Conservation (phyloP, 169 alveolate genomes). For the Eimeria brunetti region DNA sequence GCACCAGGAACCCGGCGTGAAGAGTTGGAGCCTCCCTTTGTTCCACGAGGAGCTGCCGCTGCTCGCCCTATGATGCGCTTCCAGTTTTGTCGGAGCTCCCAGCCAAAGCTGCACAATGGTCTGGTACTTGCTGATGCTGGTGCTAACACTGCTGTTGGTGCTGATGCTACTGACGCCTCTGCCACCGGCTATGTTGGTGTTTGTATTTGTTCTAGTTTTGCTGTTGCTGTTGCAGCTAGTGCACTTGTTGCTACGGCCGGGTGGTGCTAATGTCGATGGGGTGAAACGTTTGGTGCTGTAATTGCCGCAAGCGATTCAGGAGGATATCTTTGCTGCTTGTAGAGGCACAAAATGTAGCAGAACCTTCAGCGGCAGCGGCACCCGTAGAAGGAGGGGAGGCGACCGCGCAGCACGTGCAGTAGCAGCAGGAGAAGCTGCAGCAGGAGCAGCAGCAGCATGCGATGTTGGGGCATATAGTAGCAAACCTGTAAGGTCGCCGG, state of each 20-base stretch:
- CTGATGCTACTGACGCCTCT: not conserved
- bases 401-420: conserved; percentile 28
- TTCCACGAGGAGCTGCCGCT: not conserved
- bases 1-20: conserved; percentile 19
- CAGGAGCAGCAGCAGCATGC: too few species aligned
- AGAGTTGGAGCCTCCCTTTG: conserved; percentile 11
- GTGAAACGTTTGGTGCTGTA: not conserved
- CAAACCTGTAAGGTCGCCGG: too few species aligned
- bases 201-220: not conserved
- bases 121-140: not conserved
- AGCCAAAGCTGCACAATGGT: conserved; percentile 56
- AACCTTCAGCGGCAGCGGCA: not conserved
- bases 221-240: not conserved
- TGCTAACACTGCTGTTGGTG: not conserved
- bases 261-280: not conserved
- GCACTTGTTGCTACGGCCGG: not conserved
- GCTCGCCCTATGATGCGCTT: conserved; percentile 1
- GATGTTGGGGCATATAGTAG: too few species aligned
- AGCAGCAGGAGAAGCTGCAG: conserved; percentile 23
- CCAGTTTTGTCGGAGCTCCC: conserved; percentile 1
- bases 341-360: conserved; percentile 28
- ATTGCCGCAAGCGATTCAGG: conserved; percentile 51
- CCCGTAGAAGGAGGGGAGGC: not conserved
- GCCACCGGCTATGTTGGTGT: not conserved
- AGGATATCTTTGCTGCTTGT: conserved; percentile 17